Conservation (phyloP, 108 stramenopile species). For the Pelagomonas calceolata region DNA sequence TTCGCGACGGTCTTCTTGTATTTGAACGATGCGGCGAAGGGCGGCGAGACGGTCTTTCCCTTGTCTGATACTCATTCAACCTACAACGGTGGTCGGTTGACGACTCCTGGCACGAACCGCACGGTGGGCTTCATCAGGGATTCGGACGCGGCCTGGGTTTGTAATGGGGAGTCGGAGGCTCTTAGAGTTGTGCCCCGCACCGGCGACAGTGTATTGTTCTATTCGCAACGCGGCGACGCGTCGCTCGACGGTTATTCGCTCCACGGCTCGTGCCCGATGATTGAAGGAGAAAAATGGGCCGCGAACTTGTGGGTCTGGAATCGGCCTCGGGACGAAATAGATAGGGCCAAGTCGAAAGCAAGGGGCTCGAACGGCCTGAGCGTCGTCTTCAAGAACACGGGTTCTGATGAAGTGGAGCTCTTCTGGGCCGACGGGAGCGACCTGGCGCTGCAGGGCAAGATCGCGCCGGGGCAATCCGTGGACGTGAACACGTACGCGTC, state of each 20-base stretch:
- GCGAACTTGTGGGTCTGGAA: slow-evolving; percentile 47
- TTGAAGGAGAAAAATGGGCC: slow-evolving; percentile 34
- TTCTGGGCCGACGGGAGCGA: slow-evolving; percentile 11
- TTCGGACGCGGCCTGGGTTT: slow-evolving; percentile 4
- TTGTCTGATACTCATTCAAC: neutral
- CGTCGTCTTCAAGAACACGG: slow-evolving; percentile 1
- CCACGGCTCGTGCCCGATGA: slow-evolving; percentile 40
- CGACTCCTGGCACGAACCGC: neutral
- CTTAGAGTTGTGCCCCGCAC: slow-evolving; percentile 4
- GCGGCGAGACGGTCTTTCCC: slow-evolving; percentile 62
- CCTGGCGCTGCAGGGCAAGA: neutral
- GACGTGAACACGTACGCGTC: slow-evolving; percentile 3
- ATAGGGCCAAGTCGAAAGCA: slow-evolving; percentile 5
- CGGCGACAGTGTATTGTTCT: slow-evolving; percentile 9
- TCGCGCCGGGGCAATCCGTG: neutral
- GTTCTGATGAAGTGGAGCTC: neutral
- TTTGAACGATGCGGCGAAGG: slow-evolving; percentile 50
- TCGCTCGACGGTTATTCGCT: slow-evolving; percentile 6
- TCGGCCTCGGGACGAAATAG: slow-evolving; percentile 6
- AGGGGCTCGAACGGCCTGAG: neutral
- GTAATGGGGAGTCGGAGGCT: neutral
- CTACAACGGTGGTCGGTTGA: slow-evolving; percentile 6
- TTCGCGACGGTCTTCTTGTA: slow-evolving; percentile 60
- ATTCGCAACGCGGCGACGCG: slow-evolving; percentile 11
- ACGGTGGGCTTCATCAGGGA: slow-evolving; percentile 4